Conservation (phyloP, 2,329 filamentous ascomycete species). For the Sarocladiaceae sp. region DNA sequence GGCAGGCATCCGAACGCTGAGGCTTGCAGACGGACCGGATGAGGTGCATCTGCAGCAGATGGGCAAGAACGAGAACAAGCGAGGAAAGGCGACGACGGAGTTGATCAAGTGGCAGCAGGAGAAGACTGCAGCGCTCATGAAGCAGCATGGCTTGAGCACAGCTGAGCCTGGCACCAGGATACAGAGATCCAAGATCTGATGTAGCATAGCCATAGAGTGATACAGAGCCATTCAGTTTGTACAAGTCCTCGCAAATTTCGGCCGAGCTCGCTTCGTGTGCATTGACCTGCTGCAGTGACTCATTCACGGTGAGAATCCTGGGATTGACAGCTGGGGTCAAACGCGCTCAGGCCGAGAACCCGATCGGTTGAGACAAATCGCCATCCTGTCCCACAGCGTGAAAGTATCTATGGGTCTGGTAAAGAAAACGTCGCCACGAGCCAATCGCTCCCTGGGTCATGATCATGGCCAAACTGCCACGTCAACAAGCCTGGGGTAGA, state of each 20-base stretch:
- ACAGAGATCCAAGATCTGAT: constrained; percentile 39
- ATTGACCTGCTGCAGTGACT: constrained; percentile 1
- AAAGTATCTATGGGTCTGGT: too few relatives aligned
- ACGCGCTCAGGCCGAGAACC: too few relatives aligned
- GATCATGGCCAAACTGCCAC: neutral
- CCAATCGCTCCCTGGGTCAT: neutral
- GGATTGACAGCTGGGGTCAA: too few relatives aligned
- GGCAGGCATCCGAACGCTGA: constrained; percentile 72
- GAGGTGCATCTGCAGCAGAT: constrained; percentile 87
- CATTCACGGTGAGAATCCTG: constrained; percentile 4
- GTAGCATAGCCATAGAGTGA: too few relatives aligned
- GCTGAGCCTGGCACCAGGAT: constrained; percentile 48
- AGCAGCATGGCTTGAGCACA: constrained; percentile 43
- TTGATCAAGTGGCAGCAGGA: constrained; percentile 59
- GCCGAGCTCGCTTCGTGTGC: too few relatives aligned
- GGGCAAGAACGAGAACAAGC: constrained; percentile 73
- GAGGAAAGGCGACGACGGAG: constrained; percentile 52
- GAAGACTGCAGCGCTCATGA: constrained; percentile 60
- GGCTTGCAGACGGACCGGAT: constrained; percentile 88
- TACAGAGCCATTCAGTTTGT: too few relatives aligned
- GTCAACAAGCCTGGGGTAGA: constrained; percentile 1
- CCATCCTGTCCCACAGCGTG: too few relatives aligned
- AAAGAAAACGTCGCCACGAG: neutral
- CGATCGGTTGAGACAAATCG: neutral
- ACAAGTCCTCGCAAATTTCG: too few relatives aligned